phyloP scores from a whole-genome alignment of 2,329 filamentous ascomycete species.

The Tolypocladium ophioglossoides region DNA sequence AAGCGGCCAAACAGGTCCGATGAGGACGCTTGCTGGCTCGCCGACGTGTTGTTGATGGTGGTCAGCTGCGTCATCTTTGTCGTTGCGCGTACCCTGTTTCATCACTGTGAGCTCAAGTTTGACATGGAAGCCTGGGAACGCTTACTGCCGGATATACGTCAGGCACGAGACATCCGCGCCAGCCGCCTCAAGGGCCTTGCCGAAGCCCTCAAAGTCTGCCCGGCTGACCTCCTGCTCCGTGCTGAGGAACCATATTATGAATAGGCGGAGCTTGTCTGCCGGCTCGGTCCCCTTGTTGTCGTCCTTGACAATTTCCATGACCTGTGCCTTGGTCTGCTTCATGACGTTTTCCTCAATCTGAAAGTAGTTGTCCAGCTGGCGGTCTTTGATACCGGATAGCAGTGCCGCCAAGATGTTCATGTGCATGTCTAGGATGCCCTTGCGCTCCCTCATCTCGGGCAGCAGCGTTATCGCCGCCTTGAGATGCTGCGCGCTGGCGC shows the following conservation, averaged over 20 bases:
- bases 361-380: conserved; percentile 92
- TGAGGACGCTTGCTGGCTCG: conserved; percentile 48
- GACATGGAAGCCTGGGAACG: conserved; percentile 6
- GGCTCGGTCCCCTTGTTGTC: conserved; percentile 72
- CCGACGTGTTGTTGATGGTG: conserved; percentile 63
- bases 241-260: conserved; percentile 95
- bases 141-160: conserved; percentile 76
- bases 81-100: conserved; percentile 67
- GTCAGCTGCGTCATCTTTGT: conserved; percentile 98
- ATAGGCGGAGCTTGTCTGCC: conserved; percentile 81
- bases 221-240: conserved; percentile 81
- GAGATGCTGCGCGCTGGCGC: conserved; percentile 82
- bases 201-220: conserved; percentile 74
- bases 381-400: conserved; percentile 74
- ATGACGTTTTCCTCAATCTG: conserved; percentile 87
- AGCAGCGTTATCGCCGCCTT: conserved; percentile 92
- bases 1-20: conserved; percentile 88
- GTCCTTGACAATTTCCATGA: conserved; percentile 78
- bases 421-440: conserved; percentile 91
- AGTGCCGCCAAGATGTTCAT: conserved; percentile 91
- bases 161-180: conserved; percentile 70
- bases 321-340: conserved; percentile 82
- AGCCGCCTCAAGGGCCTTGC: conserved; percentile 66
- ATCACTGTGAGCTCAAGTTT: conserved; percentile 3
- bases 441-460: conserved; percentile 85